A percentile compares a stretch with the other conserved stretches of the same genome.
Evolutionary conservation across 345 rosid genomes (phyloP).

Genomic region (Theobroma cacao): DNA sequence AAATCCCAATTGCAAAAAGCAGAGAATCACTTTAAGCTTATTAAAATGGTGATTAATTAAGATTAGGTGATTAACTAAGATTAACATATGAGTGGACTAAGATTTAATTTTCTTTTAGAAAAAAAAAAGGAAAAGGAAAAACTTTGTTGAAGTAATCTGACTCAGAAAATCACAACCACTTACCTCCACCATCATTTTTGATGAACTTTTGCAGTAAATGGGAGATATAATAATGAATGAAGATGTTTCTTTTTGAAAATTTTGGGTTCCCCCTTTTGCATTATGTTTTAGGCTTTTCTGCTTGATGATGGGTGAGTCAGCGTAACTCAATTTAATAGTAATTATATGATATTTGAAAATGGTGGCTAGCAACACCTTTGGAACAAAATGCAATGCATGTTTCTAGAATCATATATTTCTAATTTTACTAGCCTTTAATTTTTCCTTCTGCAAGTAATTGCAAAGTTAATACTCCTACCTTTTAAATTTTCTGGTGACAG

Average conservation of each 20-base stretch:
- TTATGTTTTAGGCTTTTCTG: neutral
- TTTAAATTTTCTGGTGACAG: too few species aligned
- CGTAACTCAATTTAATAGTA: neutral
- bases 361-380: neutral
- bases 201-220: neutral
- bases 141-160: neutral
- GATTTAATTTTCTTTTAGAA: neutral
- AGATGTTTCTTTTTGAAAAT: neutral
- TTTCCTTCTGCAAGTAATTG: too few species aligned
- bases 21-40: neutral
- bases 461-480: too few species aligned
- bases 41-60: neutral
- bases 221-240: neutral
- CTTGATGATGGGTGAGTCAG: neutral
- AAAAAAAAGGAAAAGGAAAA: neutral
- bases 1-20: neutral
- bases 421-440: too few species aligned
- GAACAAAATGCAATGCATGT: neutral
- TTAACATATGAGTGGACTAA: neutral
- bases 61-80: too few species aligned
- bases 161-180: slow-evolving; percentile 6
- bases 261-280: neutral
- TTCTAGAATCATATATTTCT: too few species aligned
- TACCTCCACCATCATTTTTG: neutral
- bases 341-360: neutral